Evolutionary conservation across 352 stramenopile species (phyloP), one percentile per base, ranked within the genome.

Genomic region (Pythium brassicae): DNA sequence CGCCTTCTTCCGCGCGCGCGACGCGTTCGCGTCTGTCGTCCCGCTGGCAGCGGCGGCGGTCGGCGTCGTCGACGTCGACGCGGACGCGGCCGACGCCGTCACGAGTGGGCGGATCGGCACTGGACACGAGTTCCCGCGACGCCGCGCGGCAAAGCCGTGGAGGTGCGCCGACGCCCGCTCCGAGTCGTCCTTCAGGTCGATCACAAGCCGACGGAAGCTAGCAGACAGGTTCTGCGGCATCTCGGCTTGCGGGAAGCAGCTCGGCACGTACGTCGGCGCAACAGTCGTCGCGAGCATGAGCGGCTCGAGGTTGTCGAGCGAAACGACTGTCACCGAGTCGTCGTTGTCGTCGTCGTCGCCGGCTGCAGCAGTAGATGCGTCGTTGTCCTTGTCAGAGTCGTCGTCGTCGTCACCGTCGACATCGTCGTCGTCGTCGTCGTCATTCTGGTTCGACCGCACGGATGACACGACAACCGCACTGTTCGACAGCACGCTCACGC

Each of bases 181-280:
- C 40, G 77, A 81, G 26, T 89, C 78, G 27, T 85, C 65, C 62
- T 89, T 83, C 9, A 94, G 63, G 19, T 83, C 64, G 32, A 92
- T 83, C 50, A 92, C 82, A 8, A 94, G 67, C 4, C 82, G 79
- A 0, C 84, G 74, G n/a, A 94, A 65, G 49, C 79, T 90, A 25
- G 74, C 74, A 1, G 82, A 92, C 25, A 94, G 72, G 10, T 86
- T 68, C 47, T 88, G 68, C 45, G 84, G 78, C 26, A 82, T 72
- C 59, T 86, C 71, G 26, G 71, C 76, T 46, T 65, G 26, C 1
- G 53, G 59, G 22, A 65, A 63, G 37, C 57, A 63, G 26, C 50
- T 60, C 19, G 59, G 59, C 26, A 65, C 52, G 25, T 53, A 60
- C 37, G 52, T 60, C 20, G 23, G 57, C 7, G n/a, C 14, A 3